A percentile compares a stretch with the other conserved stretches of the same genome.
phyloP scores from a whole-genome alignment of 331 rosid genomes.

The Prunus yedoensis region DNA sequence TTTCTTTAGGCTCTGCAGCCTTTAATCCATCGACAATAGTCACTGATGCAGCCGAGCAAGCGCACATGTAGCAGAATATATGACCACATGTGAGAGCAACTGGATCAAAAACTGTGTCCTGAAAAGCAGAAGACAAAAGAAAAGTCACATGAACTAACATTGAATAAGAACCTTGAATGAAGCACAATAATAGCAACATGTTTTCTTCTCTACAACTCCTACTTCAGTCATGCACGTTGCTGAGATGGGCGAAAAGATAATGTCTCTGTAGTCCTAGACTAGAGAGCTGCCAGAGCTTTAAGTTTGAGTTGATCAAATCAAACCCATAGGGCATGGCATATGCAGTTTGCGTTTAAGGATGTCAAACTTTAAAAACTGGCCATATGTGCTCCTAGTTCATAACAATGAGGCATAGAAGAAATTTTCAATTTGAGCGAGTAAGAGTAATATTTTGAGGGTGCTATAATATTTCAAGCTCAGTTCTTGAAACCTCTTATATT shows the following conservation, averaged over 20 bases:
- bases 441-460: background rate
- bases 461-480: background rate
- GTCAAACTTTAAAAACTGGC: background rate
- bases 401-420: background rate
- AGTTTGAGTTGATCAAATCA: background rate
- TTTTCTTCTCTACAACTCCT: background rate
- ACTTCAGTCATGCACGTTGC: background rate
- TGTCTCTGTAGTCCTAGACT: background rate
- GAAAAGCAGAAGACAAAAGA: conserved; percentile 24
- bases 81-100: conserved; percentile 86
- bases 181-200: background rate
- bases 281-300: background rate
- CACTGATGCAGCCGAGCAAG: conserved; percentile 85
- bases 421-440: background rate
- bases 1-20: conserved; percentile 47
- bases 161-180: background rate
- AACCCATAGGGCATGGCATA: background rate
- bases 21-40: conserved; percentile 69
- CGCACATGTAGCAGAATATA: conserved; percentile 82
- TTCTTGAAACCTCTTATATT: background rate
- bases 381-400: background rate
- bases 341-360: background rate
- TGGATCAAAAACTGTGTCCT: conserved; percentile 95
- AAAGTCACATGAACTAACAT: conserved; percentile 7
- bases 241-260: too few relatives aligned